phyloP scores from a whole-genome alignment of 2,329 filamentous ascomycete species.

The Lachnellula subtilissima region DNA sequence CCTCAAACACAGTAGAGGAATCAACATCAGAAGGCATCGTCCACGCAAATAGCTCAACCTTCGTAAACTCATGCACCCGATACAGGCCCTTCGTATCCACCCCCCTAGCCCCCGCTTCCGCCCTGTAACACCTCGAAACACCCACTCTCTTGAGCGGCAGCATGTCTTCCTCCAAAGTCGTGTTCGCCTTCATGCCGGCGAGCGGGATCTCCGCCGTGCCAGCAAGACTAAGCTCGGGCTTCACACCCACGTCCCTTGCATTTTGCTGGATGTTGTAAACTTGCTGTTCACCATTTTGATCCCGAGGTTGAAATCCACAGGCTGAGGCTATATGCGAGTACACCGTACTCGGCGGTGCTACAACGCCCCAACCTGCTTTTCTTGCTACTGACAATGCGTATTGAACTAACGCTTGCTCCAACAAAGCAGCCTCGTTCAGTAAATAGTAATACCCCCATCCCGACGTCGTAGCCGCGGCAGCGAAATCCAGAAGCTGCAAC shows the following conservation, averaged over 20 bases:
- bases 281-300: constrained; percentile 86
- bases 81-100: constrained; percentile 92
- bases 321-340: constrained; percentile 87
- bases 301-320: constrained; percentile 91
- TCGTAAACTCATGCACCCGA: constrained; percentile 96
- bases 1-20: constrained; percentile 63
- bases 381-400: constrained; percentile 74
- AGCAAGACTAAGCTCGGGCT: constrained; percentile 69
- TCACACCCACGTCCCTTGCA: constrained; percentile 55
- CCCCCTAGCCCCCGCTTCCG: constrained; percentile 86
- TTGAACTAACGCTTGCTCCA: constrained; percentile 91
- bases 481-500: constrained; percentile 88
- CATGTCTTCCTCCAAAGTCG: constrained; percentile 56
- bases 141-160: constrained; percentile 78
- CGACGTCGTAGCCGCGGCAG: constrained; percentile 70
- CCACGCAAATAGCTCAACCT: constrained; percentile 98
- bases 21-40: constrained; percentile 51
- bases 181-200: constrained; percentile 80
- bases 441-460: constrained; percentile 99
- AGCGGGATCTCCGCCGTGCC: constrained; percentile 94
- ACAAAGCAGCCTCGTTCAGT: constrained; percentile 79
- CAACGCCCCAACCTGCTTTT: constrained; percentile 70
- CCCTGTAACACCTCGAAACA: constrained; percentile 87
- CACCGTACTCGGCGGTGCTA: constrained; percentile 83
- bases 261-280: constrained; percentile 74